Evolutionary conservation across 805 yeast genomes (phyloP).

Genomic region (Candida wancherniae): DNA sequence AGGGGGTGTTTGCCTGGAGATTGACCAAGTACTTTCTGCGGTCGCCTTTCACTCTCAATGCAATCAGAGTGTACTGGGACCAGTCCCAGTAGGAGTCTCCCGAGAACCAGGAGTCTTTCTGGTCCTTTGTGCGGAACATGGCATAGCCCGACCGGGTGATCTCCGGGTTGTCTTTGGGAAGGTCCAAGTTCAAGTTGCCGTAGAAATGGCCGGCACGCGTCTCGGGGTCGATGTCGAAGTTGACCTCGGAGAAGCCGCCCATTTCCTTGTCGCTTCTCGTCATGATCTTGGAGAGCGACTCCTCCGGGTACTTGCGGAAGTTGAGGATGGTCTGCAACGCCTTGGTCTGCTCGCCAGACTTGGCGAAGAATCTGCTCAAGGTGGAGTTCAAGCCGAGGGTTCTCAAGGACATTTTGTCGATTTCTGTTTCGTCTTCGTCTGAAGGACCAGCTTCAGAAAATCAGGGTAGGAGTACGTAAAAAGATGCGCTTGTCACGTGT

Average conservation of each 20-base stretch:
- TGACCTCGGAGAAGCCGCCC: constrained; percentile 73
- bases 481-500: too few relatives aligned
- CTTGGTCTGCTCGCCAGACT: constrained; percentile 24
- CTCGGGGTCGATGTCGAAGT: constrained; percentile 38
- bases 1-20: constrained; percentile 75
- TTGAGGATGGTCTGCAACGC: constrained; percentile 47
- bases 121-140: constrained; percentile 77
- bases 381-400: constrained; percentile 36
- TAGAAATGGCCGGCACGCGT: constrained; percentile 35
- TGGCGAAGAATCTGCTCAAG: constrained; percentile 32
- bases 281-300: constrained; percentile 43
- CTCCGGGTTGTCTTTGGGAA: constrained; percentile 41
- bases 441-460: too few relatives aligned
- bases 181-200: constrained; percentile 56
- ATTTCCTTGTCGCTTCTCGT: constrained; percentile 69
- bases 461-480: too few relatives aligned
- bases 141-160: constrained; percentile 53
- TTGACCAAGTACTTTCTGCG: constrained; percentile 72
- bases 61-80: constrained; percentile 56
- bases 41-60: constrained; percentile 68
- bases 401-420: constrained; percentile 34
- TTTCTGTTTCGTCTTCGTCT: too few relatives aligned
- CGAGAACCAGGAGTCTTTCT: constrained; percentile 32
- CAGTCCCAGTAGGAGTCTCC: constrained; percentile 63
- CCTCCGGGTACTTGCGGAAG: constrained; percentile 48